Conservation (phyloP, 257 asterid species). For the Agastache rugosa region DNA sequence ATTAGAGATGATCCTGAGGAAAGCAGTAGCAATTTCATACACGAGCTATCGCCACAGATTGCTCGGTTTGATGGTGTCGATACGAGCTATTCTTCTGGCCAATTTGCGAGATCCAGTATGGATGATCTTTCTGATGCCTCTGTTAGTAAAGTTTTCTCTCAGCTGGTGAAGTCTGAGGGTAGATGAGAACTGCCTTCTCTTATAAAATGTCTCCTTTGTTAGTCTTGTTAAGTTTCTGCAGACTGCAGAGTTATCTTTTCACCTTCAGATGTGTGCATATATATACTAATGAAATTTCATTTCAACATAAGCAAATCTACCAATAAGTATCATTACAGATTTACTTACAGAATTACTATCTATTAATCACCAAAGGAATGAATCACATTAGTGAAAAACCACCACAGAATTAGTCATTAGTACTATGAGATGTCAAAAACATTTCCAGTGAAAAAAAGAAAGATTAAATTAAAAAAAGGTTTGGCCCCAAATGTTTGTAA, state of each 20-base stretch:
- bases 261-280: neutral
- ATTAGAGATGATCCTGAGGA: slow-evolving; percentile 70
- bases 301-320: neutral
- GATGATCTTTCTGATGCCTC: slow-evolving; percentile 72
- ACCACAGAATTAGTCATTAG: neutral
- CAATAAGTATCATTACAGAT: too few relatives aligned
- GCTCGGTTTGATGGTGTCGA: slow-evolving; percentile 44
- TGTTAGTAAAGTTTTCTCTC: slow-evolving; percentile 77
- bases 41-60: slow-evolving; percentile 63
- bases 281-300: neutral
- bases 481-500: slow-evolving; percentile 21
- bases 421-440: neutral
- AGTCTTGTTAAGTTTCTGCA: neutral
- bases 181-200: slow-evolving; percentile 39
- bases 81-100: slow-evolving; percentile 41
- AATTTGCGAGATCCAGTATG: slow-evolving; percentile 45
- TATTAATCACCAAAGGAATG: neutral
- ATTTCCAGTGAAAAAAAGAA: neutral
- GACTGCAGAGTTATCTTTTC: too few relatives aligned
- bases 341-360: neutral
- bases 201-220: neutral
- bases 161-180: slow-evolving; percentile 74
- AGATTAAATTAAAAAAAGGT: slow-evolving; percentile 12
- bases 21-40: slow-evolving; percentile 66
- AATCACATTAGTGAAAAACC: neutral